Evolutionary conservation across 441 rosid species (phyloP).

Genomic region (Populus hybrid): DNA sequence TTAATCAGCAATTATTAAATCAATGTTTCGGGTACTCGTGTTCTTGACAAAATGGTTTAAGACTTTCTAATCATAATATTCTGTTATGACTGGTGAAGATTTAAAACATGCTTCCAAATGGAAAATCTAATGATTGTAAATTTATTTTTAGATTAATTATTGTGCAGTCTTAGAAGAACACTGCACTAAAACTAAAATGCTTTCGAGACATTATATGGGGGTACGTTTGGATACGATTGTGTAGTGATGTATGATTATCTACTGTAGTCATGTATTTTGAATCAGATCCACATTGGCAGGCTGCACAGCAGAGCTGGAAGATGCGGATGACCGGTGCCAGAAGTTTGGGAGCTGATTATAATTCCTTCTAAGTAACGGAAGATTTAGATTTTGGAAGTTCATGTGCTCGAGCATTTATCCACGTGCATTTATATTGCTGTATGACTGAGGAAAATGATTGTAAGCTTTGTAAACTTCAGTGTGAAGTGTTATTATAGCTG

Average conservation of each 20-base stretch:
- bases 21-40: not conserved
- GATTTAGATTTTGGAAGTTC: conserved; percentile 17
- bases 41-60: not conserved
- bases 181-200: not conserved
- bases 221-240: not conserved
- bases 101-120: not conserved
- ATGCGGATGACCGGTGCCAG: conserved; percentile 6
- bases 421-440: conserved; percentile 18
- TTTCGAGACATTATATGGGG: not conserved
- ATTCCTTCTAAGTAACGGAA: conserved; percentile 10
- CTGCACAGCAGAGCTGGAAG: conserved; percentile 21
- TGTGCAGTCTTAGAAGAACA: not conserved
- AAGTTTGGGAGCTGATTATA: conserved; percentile 18
- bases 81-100: not conserved
- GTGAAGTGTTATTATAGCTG: conserved; percentile 20
- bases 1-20: not conserved
- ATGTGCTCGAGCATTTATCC: conserved; percentile 15
- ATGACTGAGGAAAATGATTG: conserved; percentile 16
- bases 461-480: conserved; percentile 19
- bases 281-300: conserved; percentile 24
- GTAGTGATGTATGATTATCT: not conserved
- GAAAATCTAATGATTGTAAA: conserved; percentile 1
- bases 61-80: not conserved
- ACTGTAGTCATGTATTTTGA: not conserved
- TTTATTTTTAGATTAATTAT: not conserved